Base-by-base conservation (phyloP, 495 filamentous ascomycete genomes). In the Penicillium argentinense region DNA sequence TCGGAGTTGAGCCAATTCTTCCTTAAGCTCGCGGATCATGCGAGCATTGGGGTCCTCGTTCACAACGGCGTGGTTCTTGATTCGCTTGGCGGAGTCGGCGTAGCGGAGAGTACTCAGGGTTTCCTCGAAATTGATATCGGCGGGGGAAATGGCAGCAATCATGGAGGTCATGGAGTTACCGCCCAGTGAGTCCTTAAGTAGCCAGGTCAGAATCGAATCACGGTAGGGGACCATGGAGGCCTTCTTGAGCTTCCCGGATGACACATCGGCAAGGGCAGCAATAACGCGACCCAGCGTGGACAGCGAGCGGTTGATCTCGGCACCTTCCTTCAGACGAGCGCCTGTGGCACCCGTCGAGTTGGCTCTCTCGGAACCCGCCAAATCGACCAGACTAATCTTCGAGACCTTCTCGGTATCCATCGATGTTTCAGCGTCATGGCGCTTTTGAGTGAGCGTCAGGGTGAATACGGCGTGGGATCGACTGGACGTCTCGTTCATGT, bases 401-500 rank as follows among this genome's bases (percentile, higher is more conserved):
- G 95, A 93, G 22, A 95, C 93, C 71, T 96, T 97, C 68, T 99
- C 95, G 36, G 89, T 89, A 56, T 89, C 88, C 89, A 99, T 92
- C 30, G 86, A 88, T 0, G 92, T 97, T 64, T 97, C 95, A 0
- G 83, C 73, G 62, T 99, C 95, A 56, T 90, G 90, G 47, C 89
- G 78, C 66, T 96, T 96, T 60, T 97, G 95, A 3, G 91, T 95
- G 16, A 99, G 75, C 44, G 91, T 97, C 29, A 99, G 73, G 5
- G 95, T 99, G 66, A 99, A 99, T 11, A 99, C 95, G 26, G 95
- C 95, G 63, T 99, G 95, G 57, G 89, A 96, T 69, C 95, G 82
- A 81, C 90, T 96, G 40, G 91, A 97, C 3, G 95, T 97, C 72
- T 97, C 93, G 75, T 99, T 99, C 93, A 97, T 97, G 76, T 97